Percentiles rank a stretch among this genome's conserved stretches.
Evolutionary conservation across 352 stramenopile genomes (phyloP).

Genomic region (Phytophthora pisi): DNA sequence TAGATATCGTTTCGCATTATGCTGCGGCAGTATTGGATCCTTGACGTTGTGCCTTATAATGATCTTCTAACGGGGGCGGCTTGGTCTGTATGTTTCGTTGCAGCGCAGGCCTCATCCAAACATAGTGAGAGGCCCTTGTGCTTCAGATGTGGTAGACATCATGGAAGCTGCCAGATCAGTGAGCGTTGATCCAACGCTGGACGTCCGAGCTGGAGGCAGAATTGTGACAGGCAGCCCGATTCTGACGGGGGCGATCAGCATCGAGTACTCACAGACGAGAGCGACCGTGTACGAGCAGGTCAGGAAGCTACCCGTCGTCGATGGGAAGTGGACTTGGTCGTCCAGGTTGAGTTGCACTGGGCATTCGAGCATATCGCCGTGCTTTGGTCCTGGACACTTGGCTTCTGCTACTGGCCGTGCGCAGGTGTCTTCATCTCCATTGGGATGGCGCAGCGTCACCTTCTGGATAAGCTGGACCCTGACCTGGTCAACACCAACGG

Average conservation of each 20-base stretch:
- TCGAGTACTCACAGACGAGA: conserved; percentile 63
- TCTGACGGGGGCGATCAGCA: conserved; percentile 27
- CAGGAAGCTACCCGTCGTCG: conserved; percentile 57
- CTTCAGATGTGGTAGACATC: conserved; percentile 22
- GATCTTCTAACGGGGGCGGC: neutral
- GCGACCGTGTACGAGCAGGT: conserved; percentile 65
- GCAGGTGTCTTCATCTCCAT: conserved; percentile 44
- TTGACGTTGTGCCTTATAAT: conserved; percentile 28
- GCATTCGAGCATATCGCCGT: conserved; percentile 62
- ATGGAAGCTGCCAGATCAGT: conserved; percentile 32
- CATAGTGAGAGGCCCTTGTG: conserved; percentile 22
- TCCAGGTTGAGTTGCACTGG: conserved; percentile 62
- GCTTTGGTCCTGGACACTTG: conserved; percentile 54
- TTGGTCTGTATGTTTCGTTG: conserved; percentile 11
- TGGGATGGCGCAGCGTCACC: conserved; percentile 52
- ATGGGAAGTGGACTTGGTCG: conserved; percentile 62
- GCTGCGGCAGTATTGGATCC: conserved; percentile 11
- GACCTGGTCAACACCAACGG: conserved; percentile 52
- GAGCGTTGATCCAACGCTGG: conserved; percentile 26
- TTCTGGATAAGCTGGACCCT: conserved; percentile 67
- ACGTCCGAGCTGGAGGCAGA: conserved; percentile 24
- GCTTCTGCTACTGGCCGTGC: conserved; percentile 54
- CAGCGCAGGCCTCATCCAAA: conserved; percentile 18
- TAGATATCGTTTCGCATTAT: conserved; percentile 39
- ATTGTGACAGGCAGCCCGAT: conserved; percentile 52